Percentiles rank a stretch among this genome's conserved stretches.
Conservation (phyloP, 176 grass and related monocot genomes). For the Echinochloa phyllopogon region DNA sequence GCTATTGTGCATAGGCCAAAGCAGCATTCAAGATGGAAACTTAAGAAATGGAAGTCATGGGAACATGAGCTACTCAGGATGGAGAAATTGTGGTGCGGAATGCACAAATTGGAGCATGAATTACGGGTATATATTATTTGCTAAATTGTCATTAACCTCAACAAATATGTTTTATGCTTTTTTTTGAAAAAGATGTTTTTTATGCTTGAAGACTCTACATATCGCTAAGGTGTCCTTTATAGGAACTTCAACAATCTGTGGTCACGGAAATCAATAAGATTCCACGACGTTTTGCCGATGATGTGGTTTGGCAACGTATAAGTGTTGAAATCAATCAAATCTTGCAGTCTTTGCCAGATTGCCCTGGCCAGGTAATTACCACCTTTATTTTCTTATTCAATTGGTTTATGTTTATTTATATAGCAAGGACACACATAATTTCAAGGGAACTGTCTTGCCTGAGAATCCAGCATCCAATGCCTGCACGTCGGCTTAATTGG, state of each 20-base stretch:
- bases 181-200: too few species aligned
- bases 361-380: conserved; percentile 1
- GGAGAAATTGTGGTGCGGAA: background rate
- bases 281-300: background rate
- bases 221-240: conserved; percentile 8
- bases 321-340: background rate
- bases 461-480: background rate
- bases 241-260: background rate
- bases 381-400: background rate
- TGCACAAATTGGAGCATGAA: background rate
- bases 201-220: background rate
- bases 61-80: background rate
- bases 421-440: background rate
- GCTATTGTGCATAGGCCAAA: conserved; percentile 14
- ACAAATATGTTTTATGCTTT: too few species aligned
- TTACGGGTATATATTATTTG: too few species aligned
- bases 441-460: background rate
- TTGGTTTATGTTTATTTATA: background rate
- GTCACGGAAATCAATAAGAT: background rate
- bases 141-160: too few species aligned
- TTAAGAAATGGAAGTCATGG: conserved; percentile 31
- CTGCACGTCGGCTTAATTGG: conserved; percentile 25
- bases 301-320: background rate
- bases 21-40: background rate
- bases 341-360: conserved; percentile 4